Conservation (phyloP, 805 yeast species). For the Starmerella roubikii region DNA sequence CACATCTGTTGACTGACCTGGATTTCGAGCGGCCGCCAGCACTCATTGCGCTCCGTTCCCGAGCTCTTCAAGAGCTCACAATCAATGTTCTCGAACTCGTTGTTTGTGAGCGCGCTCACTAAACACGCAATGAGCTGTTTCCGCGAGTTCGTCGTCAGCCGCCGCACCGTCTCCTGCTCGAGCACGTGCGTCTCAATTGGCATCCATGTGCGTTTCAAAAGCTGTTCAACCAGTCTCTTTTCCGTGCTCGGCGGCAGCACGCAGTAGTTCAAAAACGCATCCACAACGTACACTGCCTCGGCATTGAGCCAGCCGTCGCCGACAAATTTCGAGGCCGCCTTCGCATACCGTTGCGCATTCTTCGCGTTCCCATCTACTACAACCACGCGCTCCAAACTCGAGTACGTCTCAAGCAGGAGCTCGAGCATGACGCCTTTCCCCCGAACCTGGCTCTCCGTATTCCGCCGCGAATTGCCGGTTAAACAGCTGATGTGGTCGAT, state of each 20-base stretch:
- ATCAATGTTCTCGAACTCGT: background rate
- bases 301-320: slow-evolving; percentile 8
- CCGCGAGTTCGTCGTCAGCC: slow-evolving; percentile 3
- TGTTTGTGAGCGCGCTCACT: background rate
- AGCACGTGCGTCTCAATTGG: slow-evolving; percentile 3
- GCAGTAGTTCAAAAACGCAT: background rate
- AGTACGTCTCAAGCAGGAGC: slow-evolving; percentile 14
- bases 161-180: slow-evolving; percentile 5
- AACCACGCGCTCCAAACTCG: slow-evolving; percentile 7
- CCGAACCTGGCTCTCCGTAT: slow-evolving; percentile 3
- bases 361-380: slow-evolving; percentile 13
- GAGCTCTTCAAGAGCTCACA: too few relatives aligned
- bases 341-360: slow-evolving; percentile 8
- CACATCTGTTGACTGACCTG: background rate
- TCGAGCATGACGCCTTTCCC: slow-evolving; percentile 11
- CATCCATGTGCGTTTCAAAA: slow-evolving; percentile 1
- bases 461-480: background rate
- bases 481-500: slow-evolving; percentile 16
- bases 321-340: slow-evolving; percentile 2
- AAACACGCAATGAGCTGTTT: background rate
- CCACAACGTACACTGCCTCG: slow-evolving; percentile 7
- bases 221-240: slow-evolving; percentile 13
- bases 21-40: background rate
- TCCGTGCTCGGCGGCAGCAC: slow-evolving; percentile 11
- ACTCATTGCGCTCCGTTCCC: too few relatives aligned